Percentiles rank a stretch among this genome's conserved stretches.
phyloP scores from a whole-genome alignment of 495 filamentous ascomycete genomes.

The Tricharina praecox region DNA sequence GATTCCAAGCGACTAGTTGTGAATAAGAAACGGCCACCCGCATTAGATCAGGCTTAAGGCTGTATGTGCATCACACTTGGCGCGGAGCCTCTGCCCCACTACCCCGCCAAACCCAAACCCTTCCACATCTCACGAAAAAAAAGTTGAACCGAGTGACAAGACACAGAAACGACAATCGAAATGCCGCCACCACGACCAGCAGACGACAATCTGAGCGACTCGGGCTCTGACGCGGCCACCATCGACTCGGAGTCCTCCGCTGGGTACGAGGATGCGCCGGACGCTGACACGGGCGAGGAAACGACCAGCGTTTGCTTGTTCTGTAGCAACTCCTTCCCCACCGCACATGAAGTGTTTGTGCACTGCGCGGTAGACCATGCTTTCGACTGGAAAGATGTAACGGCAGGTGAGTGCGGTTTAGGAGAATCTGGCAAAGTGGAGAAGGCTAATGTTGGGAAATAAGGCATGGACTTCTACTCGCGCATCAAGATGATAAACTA shows the following conservation, averaged over 20 bases:
- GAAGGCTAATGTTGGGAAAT: too few relatives aligned
- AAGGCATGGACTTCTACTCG: conserved; percentile 64
- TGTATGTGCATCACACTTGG: too few relatives aligned
- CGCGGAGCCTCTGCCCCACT: not conserved
- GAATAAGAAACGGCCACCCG: too few relatives aligned
- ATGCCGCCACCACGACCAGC: conserved; percentile 3
- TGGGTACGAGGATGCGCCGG: conserved; percentile 62
- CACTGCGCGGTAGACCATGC: conserved; percentile 54
- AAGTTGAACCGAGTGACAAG: not conserved
- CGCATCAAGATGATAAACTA: conserved; percentile 78
- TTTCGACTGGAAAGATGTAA: conserved; percentile 58
- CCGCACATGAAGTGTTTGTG: conserved; percentile 59
- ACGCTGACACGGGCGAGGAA: conserved; percentile 45
- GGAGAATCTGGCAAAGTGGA: too few relatives aligned
- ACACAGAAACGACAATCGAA: not conserved
- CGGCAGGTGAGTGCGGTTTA: too few relatives aligned
- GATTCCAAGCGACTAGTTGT: too few relatives aligned
- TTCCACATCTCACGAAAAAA: not conserved
- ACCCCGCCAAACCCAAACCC: too few relatives aligned
- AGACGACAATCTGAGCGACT: conserved; percentile 5
- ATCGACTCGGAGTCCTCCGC: conserved; percentile 1
- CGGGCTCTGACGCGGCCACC: conserved; percentile 1
- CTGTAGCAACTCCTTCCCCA: conserved; percentile 38
- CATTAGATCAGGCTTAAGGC: too few relatives aligned
- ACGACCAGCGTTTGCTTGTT: conserved; percentile 22